Evolutionary conservation across 164 flowering plant genomes (phyloP).

Genomic region (Nymphaea thermarum): DNA sequence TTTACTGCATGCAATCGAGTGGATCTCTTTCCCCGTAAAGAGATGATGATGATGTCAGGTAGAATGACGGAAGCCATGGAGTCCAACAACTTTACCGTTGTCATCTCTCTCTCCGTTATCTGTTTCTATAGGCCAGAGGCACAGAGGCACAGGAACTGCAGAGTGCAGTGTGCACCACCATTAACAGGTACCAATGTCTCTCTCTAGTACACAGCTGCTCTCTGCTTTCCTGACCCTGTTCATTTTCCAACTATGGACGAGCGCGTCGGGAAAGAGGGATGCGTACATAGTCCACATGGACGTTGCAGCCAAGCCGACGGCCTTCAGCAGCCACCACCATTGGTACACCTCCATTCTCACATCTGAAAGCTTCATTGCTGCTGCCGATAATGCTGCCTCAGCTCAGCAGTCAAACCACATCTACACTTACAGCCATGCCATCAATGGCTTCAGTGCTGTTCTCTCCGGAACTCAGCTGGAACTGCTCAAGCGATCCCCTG

Average conservation of each 20-base stretch:
- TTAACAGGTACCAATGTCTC: neutral
- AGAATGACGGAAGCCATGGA: too few relatives aligned
- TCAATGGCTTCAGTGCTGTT: constrained; percentile 19
- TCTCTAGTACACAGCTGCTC: neutral
- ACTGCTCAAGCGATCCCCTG: constrained; percentile 12
- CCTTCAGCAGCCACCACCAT: constrained; percentile 20
- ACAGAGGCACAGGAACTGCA: too few relatives aligned
- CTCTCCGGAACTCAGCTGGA: constrained; percentile 12
- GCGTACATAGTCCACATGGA: constrained; percentile 52
- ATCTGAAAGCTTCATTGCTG: constrained; percentile 14
- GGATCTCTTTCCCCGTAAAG: too few relatives aligned
- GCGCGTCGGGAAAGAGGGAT: neutral
- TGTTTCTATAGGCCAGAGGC: too few relatives aligned
- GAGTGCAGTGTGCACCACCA: too few relatives aligned
- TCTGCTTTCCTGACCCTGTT: neutral
- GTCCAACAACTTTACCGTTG: too few relatives aligned
- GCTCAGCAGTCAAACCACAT: neutral
- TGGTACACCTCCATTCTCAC: constrained; percentile 30
- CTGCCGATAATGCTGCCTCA: neutral
- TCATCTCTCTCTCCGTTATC: too few relatives aligned
- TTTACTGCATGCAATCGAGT: too few relatives aligned
- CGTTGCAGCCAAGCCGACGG: constrained; percentile 35
- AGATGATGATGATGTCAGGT: too few relatives aligned
- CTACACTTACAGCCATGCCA: constrained; percentile 14
- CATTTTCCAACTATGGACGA: neutral